Base-by-base conservation (phyloP, 1,284 basidiomycete genomes). In the Tilletiopsis washingtonensis region DNA sequence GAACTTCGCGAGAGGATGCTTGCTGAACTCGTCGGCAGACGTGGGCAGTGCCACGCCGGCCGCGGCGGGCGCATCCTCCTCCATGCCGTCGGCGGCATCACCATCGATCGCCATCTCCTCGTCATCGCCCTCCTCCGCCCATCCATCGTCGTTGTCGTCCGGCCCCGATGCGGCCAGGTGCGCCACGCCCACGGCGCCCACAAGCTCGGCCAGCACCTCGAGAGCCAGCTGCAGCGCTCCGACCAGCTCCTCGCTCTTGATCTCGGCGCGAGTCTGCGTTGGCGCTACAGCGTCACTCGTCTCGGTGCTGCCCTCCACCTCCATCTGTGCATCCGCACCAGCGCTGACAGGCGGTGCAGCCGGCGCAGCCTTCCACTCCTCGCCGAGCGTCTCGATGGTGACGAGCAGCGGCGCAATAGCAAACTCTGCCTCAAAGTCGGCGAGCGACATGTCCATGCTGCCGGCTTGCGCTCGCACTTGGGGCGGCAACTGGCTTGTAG, bases 121-220 rank as follows among this genome's bases (percentile, higher is more conserved):
- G 43, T 52, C 45, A 23, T 51, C 43, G 11, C 49, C 54, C 6
- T 52, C 48, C 5, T 5, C 50, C 4, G 40, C 53, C 3, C 41
- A 47, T 3, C 21, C 37, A 2, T 53, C 50, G 2, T 51, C 57
- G 25, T 61, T 59, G 1, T 45, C 43, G 38, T 53, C 51, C 23
- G 60, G 53, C 37, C 54, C 37, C 53, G 50, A 56, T 36, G 55
- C 54, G 3, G 53, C 59, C 46, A 47, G 45, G 25, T 37, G 14
- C 4, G 2, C 44, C 3, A 20, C 34, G 14, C 38, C 20, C 24
- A 34, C 32, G 36, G 43, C 23, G 12, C 47, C 59, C 12, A 55
- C 57, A 49, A 68, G 46, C 48, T 71, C 69, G 14, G 66, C 64
- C 2, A 70, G 37, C 4, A 69, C 48, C 38, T 71, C 69, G 21